phyloP scores from a whole-genome alignment of 108 stramenopile genomes.

The Nitzschia putrida region DNA sequence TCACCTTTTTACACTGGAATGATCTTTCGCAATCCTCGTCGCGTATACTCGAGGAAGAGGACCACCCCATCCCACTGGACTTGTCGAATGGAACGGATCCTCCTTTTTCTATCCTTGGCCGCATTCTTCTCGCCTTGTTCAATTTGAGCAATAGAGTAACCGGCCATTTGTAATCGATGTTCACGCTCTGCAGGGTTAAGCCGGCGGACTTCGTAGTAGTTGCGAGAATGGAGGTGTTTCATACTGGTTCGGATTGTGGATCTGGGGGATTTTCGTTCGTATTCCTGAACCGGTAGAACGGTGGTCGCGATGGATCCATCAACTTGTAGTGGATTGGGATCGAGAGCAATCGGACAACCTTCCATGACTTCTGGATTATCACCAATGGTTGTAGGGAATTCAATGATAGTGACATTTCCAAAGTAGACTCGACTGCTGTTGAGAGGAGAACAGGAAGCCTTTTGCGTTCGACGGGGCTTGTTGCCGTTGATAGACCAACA shows the following conservation, averaged over 20 bases:
- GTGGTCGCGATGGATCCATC: neutral
- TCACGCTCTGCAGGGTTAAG: neutral
- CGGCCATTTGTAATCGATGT: conserved; percentile 4
- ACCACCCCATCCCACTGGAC: conserved; percentile 15
- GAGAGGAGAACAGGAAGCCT: conserved; percentile 9
- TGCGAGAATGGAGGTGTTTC: neutral
- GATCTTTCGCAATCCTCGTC: conserved; percentile 12
- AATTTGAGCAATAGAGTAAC: conserved; percentile 2
- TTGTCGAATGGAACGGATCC: neutral
- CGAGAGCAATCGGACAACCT: conserved; percentile 23
- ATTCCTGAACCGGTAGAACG: too few relatives aligned
- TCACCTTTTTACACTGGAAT: neutral
- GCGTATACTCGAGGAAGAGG: conserved; percentile 3
- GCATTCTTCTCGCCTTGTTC: neutral
- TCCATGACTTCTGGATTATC: conserved; percentile 16
- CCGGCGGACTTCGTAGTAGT: neutral
- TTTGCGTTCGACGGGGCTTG: neutral
- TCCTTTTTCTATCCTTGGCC: neutral
- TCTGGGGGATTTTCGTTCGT: too few relatives aligned
- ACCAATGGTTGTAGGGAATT: conserved; percentile 14
- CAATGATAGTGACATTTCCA: conserved; percentile 5
- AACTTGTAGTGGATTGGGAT: neutral
- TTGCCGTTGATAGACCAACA: neutral
- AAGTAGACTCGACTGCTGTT: conserved; percentile 8
- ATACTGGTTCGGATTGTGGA: neutral